Base-by-base conservation (phyloP, 768 basidiomycete genomes). In the Sutorius australiensis region DNA sequence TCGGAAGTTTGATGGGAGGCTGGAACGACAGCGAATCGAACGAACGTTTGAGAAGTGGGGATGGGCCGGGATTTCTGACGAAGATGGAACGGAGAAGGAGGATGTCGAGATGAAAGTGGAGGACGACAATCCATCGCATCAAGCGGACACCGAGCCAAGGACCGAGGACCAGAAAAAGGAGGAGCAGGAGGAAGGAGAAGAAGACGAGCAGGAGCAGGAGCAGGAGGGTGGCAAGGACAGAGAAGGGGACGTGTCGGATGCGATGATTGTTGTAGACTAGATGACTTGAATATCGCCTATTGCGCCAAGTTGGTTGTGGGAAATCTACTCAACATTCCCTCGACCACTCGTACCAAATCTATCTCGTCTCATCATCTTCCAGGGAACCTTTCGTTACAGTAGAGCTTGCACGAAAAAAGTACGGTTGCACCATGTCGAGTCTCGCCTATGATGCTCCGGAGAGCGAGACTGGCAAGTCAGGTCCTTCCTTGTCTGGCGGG, bases 21-120 rank as follows among this genome's bases (percentile, higher is more conserved):
- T 89, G 38, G 89, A 90, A 63, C 74, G 88, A 57, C 88, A 91
- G 58, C 78, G 81, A 45, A 79, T 89, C 57, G 84, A 87, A 62
- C 79, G 89, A 53, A 71, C 75, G 24, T 69, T 84, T 39, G 89
- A 91, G 69, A 76, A 77, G 46, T 90, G 87, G 86, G 73, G 63
- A 16, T 89, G 86, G 86, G 50, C 66, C 19, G 54, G 53, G 6
- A 41, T 39, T 44, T 37, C 55, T 17, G 50, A 43, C 24, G 50
- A 48, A 13, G 34, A 21, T 11, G 45, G 40, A 55, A 44, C 11
- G 40, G 55, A 42, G 39, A 42, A 44, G 31, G 55, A 28, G 45
- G 67, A 71, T n/a, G 56, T 62, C 10, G 70, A 70, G 51, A 70
- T 71, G 70, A 68, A 64, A 49, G 21, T 57, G 36, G 59, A 61